These are phyloP conservation scores for Botrytis elliptica DNA, from an alignment of 2,329 filamentous ascomycete species.

Conservation along the genomic window DNA sequence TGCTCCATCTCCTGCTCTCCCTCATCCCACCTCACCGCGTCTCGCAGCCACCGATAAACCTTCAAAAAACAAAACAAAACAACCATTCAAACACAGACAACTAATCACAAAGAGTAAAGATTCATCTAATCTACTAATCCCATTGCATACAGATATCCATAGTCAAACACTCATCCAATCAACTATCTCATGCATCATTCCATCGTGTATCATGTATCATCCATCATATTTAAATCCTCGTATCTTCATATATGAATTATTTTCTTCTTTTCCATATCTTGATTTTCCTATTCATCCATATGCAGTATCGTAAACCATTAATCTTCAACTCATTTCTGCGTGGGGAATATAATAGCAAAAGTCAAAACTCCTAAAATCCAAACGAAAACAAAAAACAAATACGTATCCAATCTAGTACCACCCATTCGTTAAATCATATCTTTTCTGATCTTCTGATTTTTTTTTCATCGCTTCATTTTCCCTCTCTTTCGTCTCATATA, in stretches of 20 bases:
- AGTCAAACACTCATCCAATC: not conserved
- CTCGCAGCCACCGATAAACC: not conserved
- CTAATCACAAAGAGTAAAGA: not conserved
- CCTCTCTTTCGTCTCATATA: not conserved
- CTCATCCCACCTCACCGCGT: not conserved
- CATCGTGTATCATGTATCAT: not conserved
- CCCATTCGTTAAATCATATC: not conserved
- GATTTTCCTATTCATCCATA: not conserved
- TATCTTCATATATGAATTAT: not conserved
- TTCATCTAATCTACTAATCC: not conserved
- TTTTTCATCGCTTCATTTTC: not conserved
- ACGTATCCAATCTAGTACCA: not conserved
- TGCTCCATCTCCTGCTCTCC: not conserved
- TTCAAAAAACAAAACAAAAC: not conserved
- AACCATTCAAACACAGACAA: not conserved
- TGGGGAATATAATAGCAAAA: not conserved
- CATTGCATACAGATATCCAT: not conserved
- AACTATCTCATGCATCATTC: not conserved
- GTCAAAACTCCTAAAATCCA: not conserved
- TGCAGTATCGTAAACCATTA: not conserved
- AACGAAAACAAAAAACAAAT: not conserved
- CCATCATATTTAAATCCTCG: not conserved
- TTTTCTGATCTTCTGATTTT: not conserved
- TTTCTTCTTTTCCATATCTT: not conserved
- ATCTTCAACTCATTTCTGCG: not conserved